phyloP scores from a whole-genome alignment of 1,284 basidiomycete species.

The Cutaneotrichosporon spelunceum region DNA sequence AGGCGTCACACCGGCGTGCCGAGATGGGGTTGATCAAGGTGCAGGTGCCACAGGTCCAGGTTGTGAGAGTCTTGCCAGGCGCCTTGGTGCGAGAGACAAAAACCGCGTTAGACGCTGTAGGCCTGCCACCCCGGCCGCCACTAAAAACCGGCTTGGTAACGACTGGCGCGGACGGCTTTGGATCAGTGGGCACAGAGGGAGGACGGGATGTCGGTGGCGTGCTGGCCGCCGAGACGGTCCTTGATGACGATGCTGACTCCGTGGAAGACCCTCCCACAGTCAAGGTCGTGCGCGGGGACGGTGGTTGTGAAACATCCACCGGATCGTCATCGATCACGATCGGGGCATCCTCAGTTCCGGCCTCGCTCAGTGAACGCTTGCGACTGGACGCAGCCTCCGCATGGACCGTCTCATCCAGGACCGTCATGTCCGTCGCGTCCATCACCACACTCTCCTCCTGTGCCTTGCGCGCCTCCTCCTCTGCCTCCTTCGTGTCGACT shows the following conservation, averaged over 20 bases:
- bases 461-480: constrained; percentile 67
- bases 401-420: not conserved
- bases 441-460: constrained; percentile 63
- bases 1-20: constrained; percentile 63
- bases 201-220: not conserved
- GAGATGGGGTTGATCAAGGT: constrained; percentile 63
- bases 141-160: not conserved
- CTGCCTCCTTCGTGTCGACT: constrained; percentile 54
- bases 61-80: not conserved
- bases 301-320: not conserved
- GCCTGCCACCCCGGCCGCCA: not conserved
- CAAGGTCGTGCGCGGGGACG: not conserved
- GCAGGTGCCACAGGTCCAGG: constrained; percentile 69
- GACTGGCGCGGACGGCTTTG: not conserved
- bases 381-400: not conserved
- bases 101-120: not conserved
- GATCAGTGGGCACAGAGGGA: not conserved
- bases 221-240: not conserved
- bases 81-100: not conserved
- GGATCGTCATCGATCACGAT: constrained; percentile 21
- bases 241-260: not conserved
- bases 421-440: constrained; percentile 59
- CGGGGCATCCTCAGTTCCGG: not conserved
- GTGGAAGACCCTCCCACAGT: not conserved
- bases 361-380: constrained; percentile 18